These are phyloP conservation scores for Juglanconis sp. DNA, from an alignment of 2,329 filamentous ascomycete genomes.

Conservation along the genomic window DNA sequence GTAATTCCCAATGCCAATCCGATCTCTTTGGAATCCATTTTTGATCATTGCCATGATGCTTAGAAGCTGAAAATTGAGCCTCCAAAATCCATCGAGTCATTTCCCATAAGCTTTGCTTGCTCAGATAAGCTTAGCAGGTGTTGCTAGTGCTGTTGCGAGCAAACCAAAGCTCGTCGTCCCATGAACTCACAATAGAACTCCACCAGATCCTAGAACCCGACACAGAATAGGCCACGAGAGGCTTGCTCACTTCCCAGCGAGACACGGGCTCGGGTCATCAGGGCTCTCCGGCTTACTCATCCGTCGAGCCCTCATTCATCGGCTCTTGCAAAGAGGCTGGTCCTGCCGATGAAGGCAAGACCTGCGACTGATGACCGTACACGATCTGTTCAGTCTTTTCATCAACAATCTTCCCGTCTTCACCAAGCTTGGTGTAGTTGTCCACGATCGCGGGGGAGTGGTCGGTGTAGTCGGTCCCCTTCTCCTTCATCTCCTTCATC, in stretches of 20 bases:
- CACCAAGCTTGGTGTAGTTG: not conserved
- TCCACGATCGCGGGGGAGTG: not conserved
- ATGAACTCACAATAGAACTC: too few species aligned
- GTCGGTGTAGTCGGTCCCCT: not conserved
- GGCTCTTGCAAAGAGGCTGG: not conserved
- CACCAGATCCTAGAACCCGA: too few species aligned
- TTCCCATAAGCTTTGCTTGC: too few species aligned
- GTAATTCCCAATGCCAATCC: not conserved
- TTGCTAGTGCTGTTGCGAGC: too few species aligned
- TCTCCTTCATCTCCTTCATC: not conserved
- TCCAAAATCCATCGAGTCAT: not conserved
- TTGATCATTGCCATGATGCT: not conserved
- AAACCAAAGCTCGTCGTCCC: too few species aligned
- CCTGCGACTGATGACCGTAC: not conserved
- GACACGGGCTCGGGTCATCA: not conserved
- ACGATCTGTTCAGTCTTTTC: not conserved
- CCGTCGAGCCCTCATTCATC: not conserved
- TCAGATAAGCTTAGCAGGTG: too few species aligned
- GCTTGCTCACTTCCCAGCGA: not conserved
- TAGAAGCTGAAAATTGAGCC: not conserved
- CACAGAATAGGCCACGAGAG: not conserved
- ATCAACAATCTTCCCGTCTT: not conserved
- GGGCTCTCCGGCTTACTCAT: not conserved
- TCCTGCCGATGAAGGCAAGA: not conserved
- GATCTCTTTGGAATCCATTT: not conserved